phyloP scores from a whole-genome alignment of 306 rosid species.

The Dryas octopetala region DNA sequence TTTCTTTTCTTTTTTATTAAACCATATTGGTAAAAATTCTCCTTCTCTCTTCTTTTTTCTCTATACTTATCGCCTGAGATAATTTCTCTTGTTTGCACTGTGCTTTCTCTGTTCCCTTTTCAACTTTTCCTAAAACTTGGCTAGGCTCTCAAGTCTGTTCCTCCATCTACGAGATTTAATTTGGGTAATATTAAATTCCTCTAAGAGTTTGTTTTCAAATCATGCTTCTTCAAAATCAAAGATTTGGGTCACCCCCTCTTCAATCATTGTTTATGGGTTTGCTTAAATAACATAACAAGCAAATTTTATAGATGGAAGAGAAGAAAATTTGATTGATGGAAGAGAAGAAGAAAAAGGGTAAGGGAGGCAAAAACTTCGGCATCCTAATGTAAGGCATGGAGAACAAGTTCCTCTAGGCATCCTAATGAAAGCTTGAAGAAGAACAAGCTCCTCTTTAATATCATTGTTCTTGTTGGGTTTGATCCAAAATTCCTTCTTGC shows the following conservation, averaged over 20 bases:
- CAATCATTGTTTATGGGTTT: constrained; percentile 22
- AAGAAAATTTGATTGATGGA: background rate
- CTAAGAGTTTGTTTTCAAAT: constrained; percentile 19
- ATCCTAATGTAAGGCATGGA: background rate
- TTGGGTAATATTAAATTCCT: constrained; percentile 26
- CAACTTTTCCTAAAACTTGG: constrained; percentile 26
- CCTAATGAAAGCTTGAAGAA: too few relatives aligned
- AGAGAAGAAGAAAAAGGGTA: background rate
- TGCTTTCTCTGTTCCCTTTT: background rate
- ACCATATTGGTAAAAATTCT: too few relatives aligned
- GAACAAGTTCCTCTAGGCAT: background rate
- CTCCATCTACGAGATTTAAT: constrained; percentile 31
- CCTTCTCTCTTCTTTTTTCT: too few relatives aligned
- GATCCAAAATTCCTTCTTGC: background rate
- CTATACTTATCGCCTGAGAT: constrained; percentile 13
- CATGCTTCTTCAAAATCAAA: constrained; percentile 22
- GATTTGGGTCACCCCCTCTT: constrained; percentile 24
- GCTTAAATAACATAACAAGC: constrained; percentile 7
- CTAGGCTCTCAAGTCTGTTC: constrained; percentile 39
- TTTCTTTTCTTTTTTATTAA: too few relatives aligned
- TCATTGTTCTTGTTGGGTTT: constrained; percentile 13
- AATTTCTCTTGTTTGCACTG: constrained; percentile 5
- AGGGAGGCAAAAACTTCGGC: background rate
- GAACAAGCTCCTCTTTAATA: too few relatives aligned
- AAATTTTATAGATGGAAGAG: background rate